Evolutionary conservation across 805 yeast species (phyloP).

Genomic region (Wickerhamomyces alni): DNA sequence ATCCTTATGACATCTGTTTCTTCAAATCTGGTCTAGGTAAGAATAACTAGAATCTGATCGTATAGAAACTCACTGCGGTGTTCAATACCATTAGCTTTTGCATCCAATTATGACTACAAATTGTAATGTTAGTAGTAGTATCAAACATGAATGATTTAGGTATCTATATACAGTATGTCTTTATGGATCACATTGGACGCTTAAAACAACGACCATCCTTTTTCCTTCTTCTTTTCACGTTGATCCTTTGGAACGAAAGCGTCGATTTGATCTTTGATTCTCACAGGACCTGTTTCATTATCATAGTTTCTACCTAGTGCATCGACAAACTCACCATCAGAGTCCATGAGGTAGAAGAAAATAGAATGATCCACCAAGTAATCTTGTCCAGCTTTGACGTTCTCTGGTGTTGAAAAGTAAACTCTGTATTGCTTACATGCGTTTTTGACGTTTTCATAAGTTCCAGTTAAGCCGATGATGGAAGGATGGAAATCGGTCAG

Average conservation of each 20-base stretch:
- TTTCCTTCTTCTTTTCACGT: slow-evolving; percentile 56
- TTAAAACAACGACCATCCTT: slow-evolving; percentile 41
- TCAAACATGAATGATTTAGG: no score
- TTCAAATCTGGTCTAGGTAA: slow-evolving; percentile 95
- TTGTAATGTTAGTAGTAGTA: no score
- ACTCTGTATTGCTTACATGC: slow-evolving; percentile 89
- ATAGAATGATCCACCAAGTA: slow-evolving; percentile 96
- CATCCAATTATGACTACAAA: no score
- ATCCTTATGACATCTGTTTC: slow-evolving; percentile 89
- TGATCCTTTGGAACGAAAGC: slow-evolving; percentile 70
- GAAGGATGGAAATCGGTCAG: slow-evolving; percentile 85
- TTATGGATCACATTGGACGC: background rate
- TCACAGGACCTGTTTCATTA: slow-evolving; percentile 68
- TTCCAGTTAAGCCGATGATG: slow-evolving; percentile 87
- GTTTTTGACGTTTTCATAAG: slow-evolving; percentile 76
- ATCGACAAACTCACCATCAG: slow-evolving; percentile 94
- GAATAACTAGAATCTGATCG: slow-evolving; percentile 30
- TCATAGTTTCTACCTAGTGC: slow-evolving; percentile 90
- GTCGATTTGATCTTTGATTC: slow-evolving; percentile 68
- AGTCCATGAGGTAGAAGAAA: slow-evolving; percentile 95
- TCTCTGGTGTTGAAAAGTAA: slow-evolving; percentile 94
- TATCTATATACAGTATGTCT: slow-evolving; percentile 1
- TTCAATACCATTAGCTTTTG: no score
- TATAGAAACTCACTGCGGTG: background rate
- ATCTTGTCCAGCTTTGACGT: slow-evolving; percentile 92